Evolutionary conservation across 352 stramenopile species (phyloP).

Genomic region (Globisporangium okanoganense): DNA sequence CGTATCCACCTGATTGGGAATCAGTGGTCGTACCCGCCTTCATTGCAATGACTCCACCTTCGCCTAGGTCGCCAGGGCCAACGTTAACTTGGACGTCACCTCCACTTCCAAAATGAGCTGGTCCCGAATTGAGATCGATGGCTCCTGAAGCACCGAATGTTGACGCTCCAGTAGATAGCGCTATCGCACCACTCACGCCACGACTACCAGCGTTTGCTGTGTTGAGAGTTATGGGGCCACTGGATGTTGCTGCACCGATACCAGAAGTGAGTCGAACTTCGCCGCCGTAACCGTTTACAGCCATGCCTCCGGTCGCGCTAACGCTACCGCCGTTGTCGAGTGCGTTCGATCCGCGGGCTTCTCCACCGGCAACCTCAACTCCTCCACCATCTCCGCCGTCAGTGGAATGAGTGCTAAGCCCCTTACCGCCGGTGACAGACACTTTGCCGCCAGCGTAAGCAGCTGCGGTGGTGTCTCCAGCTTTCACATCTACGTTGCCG

Average conservation of each 20-base stretch:
- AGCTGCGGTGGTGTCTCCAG: constrained; percentile 54
- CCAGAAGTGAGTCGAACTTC: constrained; percentile 46
- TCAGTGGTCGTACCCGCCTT: constrained; percentile 68
- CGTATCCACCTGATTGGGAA: constrained; percentile 56
- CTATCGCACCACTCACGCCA: constrained; percentile 47
- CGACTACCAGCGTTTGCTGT: constrained; percentile 43
- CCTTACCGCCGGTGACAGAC: constrained; percentile 38
- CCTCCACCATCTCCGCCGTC: constrained; percentile 91
- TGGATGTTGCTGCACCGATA: constrained; percentile 45
- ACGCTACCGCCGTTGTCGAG: constrained; percentile 89
- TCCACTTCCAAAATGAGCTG: constrained; percentile 41
- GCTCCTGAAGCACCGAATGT: constrained; percentile 54
- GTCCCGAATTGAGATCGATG: constrained; percentile 49
- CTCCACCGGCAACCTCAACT: constrained; percentile 78
- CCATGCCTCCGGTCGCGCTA: constrained; percentile 64
- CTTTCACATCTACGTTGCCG: constrained; percentile 50
- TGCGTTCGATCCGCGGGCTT: constrained; percentile 81
- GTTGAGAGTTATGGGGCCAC: constrained; percentile 41
- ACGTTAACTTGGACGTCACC: constrained; percentile 50
- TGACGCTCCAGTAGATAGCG: constrained; percentile 32
- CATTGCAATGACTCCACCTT: constrained; percentile 77
- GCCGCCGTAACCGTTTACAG: constrained; percentile 62
- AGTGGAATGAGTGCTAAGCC: constrained; percentile 66
- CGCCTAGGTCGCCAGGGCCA: constrained; percentile 69
- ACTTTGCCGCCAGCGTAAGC: constrained; percentile 52